phyloP scores from a whole-genome alignment of 345 rosid genomes.

The Noccaea caerulescens region DNA sequence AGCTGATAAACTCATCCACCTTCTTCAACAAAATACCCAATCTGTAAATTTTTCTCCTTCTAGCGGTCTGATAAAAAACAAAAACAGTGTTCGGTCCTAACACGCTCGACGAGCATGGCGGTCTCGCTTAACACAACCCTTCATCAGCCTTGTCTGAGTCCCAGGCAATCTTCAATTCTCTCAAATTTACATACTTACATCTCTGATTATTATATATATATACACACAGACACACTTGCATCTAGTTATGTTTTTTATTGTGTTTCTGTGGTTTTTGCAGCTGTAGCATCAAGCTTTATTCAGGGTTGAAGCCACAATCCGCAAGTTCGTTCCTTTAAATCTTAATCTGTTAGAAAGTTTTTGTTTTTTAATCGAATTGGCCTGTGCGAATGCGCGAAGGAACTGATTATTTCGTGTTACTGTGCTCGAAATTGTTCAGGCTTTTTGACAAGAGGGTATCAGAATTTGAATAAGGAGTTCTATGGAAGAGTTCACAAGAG shows the following conservation, averaged over 20 bases:
- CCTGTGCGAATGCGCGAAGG: not conserved
- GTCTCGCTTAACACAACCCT: conserved; percentile 56
- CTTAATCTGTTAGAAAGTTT: conserved; percentile 6
- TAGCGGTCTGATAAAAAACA: not conserved
- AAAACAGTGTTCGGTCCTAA: conserved; percentile 29
- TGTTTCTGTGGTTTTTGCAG: conserved; percentile 47
- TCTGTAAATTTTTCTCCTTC: conserved; percentile 26
- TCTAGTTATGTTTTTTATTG: conserved; percentile 16
- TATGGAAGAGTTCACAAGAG: conserved; percentile 69
- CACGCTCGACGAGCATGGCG: conserved; percentile 55
- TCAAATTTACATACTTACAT: conserved; percentile 5
- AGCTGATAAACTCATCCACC: conserved; percentile 30
- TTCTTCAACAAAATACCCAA: conserved; percentile 27
- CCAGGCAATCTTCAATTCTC: conserved; percentile 48
- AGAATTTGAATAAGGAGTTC: conserved; percentile 70
- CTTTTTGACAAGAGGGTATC: conserved; percentile 53
- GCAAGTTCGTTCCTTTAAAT: conserved; percentile 53
- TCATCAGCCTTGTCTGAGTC: conserved; percentile 61
- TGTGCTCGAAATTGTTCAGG: conserved; percentile 43
- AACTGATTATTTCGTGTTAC: conserved; percentile 25
- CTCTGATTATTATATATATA: not conserved
- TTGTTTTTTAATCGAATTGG: conserved; percentile 10
- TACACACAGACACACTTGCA: conserved; percentile 1
- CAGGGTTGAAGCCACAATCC: conserved; percentile 77
- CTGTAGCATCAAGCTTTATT: conserved; percentile 64